Percentiles rank a stretch among this genome's conserved stretches.
Evolutionary conservation across 176 grass and related monocot genomes (phyloP).

Genomic region (Oryza glumipatula): DNA sequence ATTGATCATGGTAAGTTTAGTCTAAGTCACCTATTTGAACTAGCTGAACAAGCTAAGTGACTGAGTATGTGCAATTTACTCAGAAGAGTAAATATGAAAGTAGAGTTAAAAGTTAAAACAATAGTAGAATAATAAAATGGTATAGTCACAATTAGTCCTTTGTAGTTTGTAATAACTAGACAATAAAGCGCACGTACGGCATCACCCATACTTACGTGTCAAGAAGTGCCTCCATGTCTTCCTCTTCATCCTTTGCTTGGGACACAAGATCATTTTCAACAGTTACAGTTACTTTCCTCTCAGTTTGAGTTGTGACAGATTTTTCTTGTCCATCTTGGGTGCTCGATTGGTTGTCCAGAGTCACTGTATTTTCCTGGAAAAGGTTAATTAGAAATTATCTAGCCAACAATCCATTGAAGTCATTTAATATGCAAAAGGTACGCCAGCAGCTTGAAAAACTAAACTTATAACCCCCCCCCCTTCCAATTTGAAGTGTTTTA

Average conservation of each 20-base stretch:
- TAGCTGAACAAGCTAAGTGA: neutral
- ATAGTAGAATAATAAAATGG: constrained; percentile 13
- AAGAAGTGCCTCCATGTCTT: constrained; percentile 99
- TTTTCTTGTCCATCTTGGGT: constrained; percentile 68
- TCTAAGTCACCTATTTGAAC: neutral
- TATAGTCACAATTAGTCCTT: neutral
- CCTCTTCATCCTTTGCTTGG: constrained; percentile 94
- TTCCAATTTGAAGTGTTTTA: constrained; percentile 1
- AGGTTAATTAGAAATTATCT: constrained; percentile 38
- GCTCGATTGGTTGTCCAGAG: constrained; percentile 62
- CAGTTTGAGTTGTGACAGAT: constrained; percentile 66
- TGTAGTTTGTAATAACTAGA: neutral
- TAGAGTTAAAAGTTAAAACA: constrained; percentile 12
- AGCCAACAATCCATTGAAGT: constrained; percentile 21
- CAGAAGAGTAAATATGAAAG: neutral
- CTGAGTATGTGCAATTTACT: neutral
- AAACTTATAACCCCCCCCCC: neutral
- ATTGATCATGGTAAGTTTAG: neutral
- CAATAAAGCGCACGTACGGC: neutral
- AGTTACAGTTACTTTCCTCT: constrained; percentile 88
- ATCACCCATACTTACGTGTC: constrained; percentile 62
- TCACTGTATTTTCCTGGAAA: constrained; percentile 86
- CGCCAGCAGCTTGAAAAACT: neutral
- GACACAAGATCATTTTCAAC: constrained; percentile 96
- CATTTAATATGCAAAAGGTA: neutral